Percentiles rank a stretch among this genome's conserved stretches.
Conservation (phyloP, 2,329 filamentous ascomycete genomes). For the Nakataea oryzae region DNA sequence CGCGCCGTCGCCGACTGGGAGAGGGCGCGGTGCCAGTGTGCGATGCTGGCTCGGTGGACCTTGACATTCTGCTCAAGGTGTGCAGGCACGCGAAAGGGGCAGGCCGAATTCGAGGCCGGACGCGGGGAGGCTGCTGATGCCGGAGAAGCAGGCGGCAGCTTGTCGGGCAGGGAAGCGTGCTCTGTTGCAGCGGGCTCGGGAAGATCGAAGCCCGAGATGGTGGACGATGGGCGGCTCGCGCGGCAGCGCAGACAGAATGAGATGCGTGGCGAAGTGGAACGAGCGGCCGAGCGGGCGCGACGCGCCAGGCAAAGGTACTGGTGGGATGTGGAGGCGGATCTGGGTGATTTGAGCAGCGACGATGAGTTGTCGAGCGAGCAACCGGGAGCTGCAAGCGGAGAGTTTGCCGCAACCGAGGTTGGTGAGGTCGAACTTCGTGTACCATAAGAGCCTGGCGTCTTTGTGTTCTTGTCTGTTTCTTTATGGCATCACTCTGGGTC, state of each 20-base stretch:
- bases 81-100: not conserved
- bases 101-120: not conserved
- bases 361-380: not conserved
- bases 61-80: not conserved
- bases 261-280: conserved; percentile 19
- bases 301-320: not conserved
- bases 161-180: conserved; percentile 4
- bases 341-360: not conserved
- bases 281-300: conserved; percentile 4
- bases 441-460: not conserved
- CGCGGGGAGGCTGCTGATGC: not conserved
- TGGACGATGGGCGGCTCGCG: conserved; percentile 36
- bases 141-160: not conserved
- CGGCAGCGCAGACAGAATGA: conserved; percentile 37
- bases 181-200: conserved; percentile 20
- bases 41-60: not conserved
- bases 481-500: not conserved
- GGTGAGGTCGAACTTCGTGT: not conserved
- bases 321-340: not conserved
- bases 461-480: not conserved
- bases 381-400: not conserved
- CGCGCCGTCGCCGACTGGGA: conserved; percentile 7
- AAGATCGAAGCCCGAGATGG: conserved; percentile 41
- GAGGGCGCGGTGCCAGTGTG: conserved; percentile 8
- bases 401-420: not conserved